Evolutionary conservation across 2,329 filamentous ascomycete genomes (phyloP).

Genomic region (Monosporascus sp.): DNA sequence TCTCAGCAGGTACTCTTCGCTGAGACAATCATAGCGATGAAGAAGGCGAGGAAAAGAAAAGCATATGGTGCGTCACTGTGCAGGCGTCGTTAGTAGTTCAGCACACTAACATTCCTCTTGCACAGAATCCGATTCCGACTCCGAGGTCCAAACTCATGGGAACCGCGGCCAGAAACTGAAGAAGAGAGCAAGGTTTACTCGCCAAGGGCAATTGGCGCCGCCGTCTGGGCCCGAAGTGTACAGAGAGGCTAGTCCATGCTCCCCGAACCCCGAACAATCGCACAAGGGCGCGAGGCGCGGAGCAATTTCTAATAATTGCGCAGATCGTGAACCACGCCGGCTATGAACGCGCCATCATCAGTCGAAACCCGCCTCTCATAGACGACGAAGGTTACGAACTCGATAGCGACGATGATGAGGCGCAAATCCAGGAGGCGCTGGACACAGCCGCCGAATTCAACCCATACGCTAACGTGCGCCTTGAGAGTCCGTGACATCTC

Average conservation of each 20-base stretch:
- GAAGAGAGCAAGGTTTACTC: conserved; percentile 66
- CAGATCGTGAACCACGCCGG: conserved; percentile 71
- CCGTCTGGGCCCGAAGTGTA: conserved; percentile 63
- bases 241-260: conserved; percentile 56
- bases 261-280: not conserved
- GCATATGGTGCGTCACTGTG: conserved; percentile 47
- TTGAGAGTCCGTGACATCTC: conserved; percentile 56
- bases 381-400: conserved; percentile 77
- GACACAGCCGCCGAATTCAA: conserved; percentile 64
- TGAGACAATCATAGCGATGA: conserved; percentile 64
- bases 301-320: conserved; percentile 9
- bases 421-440: conserved; percentile 55
- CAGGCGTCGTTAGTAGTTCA: not conserved
- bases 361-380: conserved; percentile 65
- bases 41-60: conserved; percentile 60
- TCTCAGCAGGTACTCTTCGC: conserved; percentile 58
- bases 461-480: conserved; percentile 65
- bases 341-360: conserved; percentile 66
- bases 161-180: conserved; percentile 79
- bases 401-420: conserved; percentile 66
- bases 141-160: conserved; percentile 61
- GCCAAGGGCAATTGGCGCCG: conserved; percentile 63
- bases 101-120: conserved; percentile 20
- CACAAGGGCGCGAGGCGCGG: not conserved
- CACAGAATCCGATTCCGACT: conserved; percentile 73